Conservation (phyloP, 345 rosid species). For the Arabis alpina region DNA sequence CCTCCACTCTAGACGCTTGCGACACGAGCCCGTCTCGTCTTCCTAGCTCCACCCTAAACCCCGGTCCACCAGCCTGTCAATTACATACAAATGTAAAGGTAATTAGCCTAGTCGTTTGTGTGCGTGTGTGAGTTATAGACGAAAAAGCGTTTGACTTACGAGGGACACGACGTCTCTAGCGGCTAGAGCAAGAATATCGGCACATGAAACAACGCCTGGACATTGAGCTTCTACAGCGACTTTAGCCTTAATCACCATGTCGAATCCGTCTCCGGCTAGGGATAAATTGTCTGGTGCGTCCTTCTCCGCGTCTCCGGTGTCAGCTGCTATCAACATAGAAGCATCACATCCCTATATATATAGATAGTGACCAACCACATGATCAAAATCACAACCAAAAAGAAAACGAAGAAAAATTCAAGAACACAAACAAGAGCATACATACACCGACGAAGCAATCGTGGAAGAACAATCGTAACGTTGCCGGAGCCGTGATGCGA, state of each 20-base stretch:
- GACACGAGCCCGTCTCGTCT: constrained; percentile 78
- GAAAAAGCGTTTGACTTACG: constrained; percentile 47
- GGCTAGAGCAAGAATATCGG: constrained; percentile 78
- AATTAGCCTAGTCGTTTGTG: too few species aligned
- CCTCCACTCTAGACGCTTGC: constrained; percentile 60
- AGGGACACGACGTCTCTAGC: constrained; percentile 80
- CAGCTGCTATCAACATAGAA: constrained; percentile 66
- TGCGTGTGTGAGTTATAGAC: too few species aligned
- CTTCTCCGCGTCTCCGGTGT: constrained; percentile 80
- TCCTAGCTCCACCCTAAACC: constrained; percentile 78
- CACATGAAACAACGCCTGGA: constrained; percentile 81
- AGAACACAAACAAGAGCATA: not conserved
- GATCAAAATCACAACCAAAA: not conserved
- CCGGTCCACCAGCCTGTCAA: constrained; percentile 74
- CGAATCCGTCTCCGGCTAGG: constrained; percentile 93
- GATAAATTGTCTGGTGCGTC: constrained; percentile 80
- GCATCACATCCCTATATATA: constrained; percentile 81
- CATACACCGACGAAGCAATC: constrained; percentile 83
- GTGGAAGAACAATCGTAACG: constrained; percentile 90
- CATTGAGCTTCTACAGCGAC: constrained; percentile 68
- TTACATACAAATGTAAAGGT: not conserved
- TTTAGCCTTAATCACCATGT: constrained; percentile 75
- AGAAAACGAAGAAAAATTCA: not conserved
- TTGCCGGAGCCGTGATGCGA: constrained; percentile 70
- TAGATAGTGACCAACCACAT: constrained; percentile 8